Base-by-base conservation (phyloP, 352 stramenopile species). In the Pythium sukuiense region DNA sequence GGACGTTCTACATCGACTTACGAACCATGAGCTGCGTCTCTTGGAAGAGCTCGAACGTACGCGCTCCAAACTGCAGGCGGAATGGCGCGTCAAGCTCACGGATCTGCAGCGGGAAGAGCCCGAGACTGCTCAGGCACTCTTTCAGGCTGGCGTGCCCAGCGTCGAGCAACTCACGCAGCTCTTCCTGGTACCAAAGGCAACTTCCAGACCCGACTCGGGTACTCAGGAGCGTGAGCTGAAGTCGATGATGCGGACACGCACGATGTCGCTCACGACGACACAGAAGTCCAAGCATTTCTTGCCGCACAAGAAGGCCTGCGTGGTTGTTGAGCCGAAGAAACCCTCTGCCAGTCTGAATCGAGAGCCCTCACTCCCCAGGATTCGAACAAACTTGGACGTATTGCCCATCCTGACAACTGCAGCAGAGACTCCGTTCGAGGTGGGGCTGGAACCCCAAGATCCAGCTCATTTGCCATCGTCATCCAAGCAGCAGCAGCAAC, bases 21-120 rank as follows among this genome's bases (percentile, higher is more conserved):
- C 83, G 0, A 88, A 92, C 67, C 85, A 93, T 73, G 85, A 93
- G 43, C 67, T 91, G 18, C 80, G 83, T 6, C 63, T 93, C 52
- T 69, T 93, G 7, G 85, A 92, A 32, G 85, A 93, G 61, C 72
- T 93, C n/a, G 82, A 93, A 46, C 73, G 85, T 14, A 93, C 85
- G 27, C 73, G 85, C 0, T 74, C 71, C 30, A 90, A 84, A 58
- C 73, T 93, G 24, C 79, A 90, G 49, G 69, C 75, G 0, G 83
- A 93, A 60, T 90, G 83, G 81, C 69, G 79, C 2, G 66, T 90
- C 55, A 92, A 92, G 69, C 48, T 89, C 53, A 71, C 69, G 5
- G 77, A 77, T 29, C 66, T 87, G n/a, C 73, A 85, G 48, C 72
- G 63, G 3, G 67, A 87, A 9, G 76, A 87, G 20, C 71, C 71